phyloP scores from a whole-genome alignment of 2,329 filamentous ascomycete species.

The Cladophialophora yegresii region DNA sequence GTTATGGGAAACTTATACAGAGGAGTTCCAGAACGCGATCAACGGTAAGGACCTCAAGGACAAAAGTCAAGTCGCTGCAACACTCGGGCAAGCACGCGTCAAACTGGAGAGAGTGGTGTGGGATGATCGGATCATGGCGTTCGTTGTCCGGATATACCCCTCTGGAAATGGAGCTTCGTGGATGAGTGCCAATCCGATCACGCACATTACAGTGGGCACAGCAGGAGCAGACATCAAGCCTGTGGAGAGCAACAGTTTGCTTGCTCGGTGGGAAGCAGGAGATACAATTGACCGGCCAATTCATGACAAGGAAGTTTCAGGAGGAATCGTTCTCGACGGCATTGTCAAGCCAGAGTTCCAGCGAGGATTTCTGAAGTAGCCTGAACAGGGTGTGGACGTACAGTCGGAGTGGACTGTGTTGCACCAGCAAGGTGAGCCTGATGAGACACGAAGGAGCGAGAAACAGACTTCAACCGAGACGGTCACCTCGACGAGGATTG shows the following conservation, averaged over 20 bases:
- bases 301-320: constrained; percentile 56
- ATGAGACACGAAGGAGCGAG: background rate
- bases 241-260: constrained; percentile 86
- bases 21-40: constrained; percentile 54
- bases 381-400: background rate
- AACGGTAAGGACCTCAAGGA: constrained; percentile 36
- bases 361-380: constrained; percentile 20
- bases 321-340: constrained; percentile 59
- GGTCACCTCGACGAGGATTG: background rate
- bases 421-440: background rate
- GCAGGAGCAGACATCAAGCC: constrained; percentile 74
- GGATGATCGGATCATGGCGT: constrained; percentile 84
- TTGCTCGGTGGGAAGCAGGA: constrained; percentile 71
- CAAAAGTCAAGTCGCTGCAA: constrained; percentile 40
- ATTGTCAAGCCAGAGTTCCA: constrained; percentile 55
- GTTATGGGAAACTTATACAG: constrained; percentile 73
- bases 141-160: constrained; percentile 71
- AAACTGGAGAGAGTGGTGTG: constrained; percentile 71
- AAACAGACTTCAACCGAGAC: background rate
- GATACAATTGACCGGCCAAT: constrained; percentile 52
- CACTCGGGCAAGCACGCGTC: constrained; percentile 47
- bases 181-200: constrained; percentile 73
- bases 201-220: constrained; percentile 90
- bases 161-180: constrained; percentile 56
- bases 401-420: background rate